Conservation (phyloP, 1,284 basidiomycete genomes). For the Puccinia polysora region DNA sequence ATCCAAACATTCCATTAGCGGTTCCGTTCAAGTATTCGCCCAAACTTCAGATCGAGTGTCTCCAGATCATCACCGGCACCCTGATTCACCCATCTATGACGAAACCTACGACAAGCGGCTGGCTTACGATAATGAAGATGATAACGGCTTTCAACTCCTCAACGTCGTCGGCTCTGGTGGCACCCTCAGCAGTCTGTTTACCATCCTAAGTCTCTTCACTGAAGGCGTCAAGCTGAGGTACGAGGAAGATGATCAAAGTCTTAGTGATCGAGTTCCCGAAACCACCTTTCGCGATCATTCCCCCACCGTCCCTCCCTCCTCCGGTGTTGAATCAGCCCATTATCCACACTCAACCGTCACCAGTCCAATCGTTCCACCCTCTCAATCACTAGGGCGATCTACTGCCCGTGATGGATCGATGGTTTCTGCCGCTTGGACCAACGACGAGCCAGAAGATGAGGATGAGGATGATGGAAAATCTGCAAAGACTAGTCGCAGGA, state of each 20-base stretch:
- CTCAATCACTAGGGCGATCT: slow-evolving; percentile 49
- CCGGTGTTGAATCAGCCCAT: background rate
- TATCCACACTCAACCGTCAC: background rate
- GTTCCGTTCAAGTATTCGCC: slow-evolving; percentile 59
- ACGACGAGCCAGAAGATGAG: too few species aligned
- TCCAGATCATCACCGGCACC: slow-evolving; percentile 63
- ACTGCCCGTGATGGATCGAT: too few species aligned
- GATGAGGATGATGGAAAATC: slow-evolving; percentile 47
- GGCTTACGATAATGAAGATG: slow-evolving; percentile 68
- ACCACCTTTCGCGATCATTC: background rate
- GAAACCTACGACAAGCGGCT: slow-evolving; percentile 54
- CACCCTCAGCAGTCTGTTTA: slow-evolving; percentile 90
- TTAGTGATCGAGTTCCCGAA: background rate
- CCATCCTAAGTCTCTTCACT: slow-evolving; percentile 90
- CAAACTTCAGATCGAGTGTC: slow-evolving; percentile 58
- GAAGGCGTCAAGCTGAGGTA: slow-evolving; percentile 92
- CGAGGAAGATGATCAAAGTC: slow-evolving; percentile 59
- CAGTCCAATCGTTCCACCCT: background rate
- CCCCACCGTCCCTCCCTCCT: background rate
- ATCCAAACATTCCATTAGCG: slow-evolving; percentile 51
- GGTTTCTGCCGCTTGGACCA: too few species aligned
- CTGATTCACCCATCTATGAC: slow-evolving; percentile 58
- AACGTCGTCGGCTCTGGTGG: slow-evolving; percentile 93
- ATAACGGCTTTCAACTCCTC: slow-evolving; percentile 86
- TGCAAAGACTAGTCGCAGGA: slow-evolving; percentile 22